Conservation (phyloP, 805 yeast species). For the Spencermartinsiella europaea region DNA sequence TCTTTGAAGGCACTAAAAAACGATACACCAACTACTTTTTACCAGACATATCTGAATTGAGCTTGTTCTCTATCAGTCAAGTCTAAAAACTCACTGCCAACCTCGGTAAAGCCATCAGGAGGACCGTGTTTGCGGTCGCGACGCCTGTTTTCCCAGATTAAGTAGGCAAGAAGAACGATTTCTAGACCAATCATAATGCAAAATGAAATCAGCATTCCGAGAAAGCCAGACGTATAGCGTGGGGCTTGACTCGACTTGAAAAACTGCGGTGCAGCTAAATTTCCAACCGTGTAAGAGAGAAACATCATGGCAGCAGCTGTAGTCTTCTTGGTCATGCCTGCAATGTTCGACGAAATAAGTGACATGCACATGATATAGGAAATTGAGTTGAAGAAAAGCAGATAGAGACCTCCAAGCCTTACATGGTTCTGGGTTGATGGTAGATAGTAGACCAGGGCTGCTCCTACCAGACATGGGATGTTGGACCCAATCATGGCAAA, state of each 20-base stretch:
- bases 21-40: too few relatives aligned
- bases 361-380: conserved; percentile 5
- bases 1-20: too few relatives aligned
- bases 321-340: conserved; percentile 66
- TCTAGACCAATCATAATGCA: background rate
- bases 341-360: conserved; percentile 42
- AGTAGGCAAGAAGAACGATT: background rate
- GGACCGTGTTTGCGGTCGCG: background rate
- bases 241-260: conserved; percentile 55
- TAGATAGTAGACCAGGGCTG: conserved; percentile 4
- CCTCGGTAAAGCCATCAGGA: background rate
- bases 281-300: conserved; percentile 59
- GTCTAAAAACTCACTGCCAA: background rate
- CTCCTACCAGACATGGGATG: conserved; percentile 4
- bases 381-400: background rate
- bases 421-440: conserved; percentile 3
- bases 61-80: background rate
- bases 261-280: conserved; percentile 65
- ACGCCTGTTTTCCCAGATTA: background rate
- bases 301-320: conserved; percentile 52
- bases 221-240: conserved; percentile 34
- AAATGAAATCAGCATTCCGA: background rate
- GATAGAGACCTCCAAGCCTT: conserved; percentile 2
- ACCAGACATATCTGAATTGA: background rate
- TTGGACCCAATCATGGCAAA: conserved; percentile 3